phyloP scores from a whole-genome alignment of 2,329 filamentous ascomycete species.

The Aspergillus neoniger region DNA sequence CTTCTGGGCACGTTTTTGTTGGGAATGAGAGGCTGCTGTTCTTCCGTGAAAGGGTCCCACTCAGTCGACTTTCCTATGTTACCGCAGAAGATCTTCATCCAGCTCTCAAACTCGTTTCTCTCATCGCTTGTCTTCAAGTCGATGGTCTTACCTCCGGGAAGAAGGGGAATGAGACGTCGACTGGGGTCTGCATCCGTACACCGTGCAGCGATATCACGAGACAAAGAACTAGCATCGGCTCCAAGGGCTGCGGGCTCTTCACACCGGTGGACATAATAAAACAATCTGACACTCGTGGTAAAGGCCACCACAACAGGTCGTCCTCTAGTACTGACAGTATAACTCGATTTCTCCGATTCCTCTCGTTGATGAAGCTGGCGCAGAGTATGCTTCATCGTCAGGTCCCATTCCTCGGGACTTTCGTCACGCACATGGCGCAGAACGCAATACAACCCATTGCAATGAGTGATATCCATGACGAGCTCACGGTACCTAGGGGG shows the following conservation, averaged over 20 bases:
- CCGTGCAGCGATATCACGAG: constrained; percentile 7
- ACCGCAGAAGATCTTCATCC: constrained; percentile 13
- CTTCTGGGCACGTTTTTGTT: not conserved
- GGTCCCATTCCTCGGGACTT: constrained; percentile 16
- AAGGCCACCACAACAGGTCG: constrained; percentile 19
- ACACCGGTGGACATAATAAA: constrained; percentile 18
- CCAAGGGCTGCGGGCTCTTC: not conserved
- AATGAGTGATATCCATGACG: constrained; percentile 1
- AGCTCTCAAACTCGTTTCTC: constrained; percentile 14
- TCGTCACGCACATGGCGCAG: constrained; percentile 17
- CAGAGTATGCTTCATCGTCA: constrained; percentile 11
- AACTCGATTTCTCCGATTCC: not conserved
- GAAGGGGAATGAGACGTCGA: constrained; percentile 18
- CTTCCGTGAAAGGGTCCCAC: constrained; percentile 15
- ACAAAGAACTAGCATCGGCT: not conserved
- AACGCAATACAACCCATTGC: constrained; percentile 13
- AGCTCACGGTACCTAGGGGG: constrained; percentile 17
- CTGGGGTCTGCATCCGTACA: constrained; percentile 15
- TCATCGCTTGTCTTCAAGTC: constrained; percentile 12
- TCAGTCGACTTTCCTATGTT: not conserved
- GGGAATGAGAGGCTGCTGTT: not conserved
- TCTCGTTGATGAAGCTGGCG: constrained; percentile 9
- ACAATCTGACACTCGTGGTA: constrained; percentile 14
- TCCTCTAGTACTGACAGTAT: not conserved
- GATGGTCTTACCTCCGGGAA: constrained; percentile 12